Evolutionary conservation across 805 yeast species (phyloP).

Genomic region (Lachancea mirantina): DNA sequence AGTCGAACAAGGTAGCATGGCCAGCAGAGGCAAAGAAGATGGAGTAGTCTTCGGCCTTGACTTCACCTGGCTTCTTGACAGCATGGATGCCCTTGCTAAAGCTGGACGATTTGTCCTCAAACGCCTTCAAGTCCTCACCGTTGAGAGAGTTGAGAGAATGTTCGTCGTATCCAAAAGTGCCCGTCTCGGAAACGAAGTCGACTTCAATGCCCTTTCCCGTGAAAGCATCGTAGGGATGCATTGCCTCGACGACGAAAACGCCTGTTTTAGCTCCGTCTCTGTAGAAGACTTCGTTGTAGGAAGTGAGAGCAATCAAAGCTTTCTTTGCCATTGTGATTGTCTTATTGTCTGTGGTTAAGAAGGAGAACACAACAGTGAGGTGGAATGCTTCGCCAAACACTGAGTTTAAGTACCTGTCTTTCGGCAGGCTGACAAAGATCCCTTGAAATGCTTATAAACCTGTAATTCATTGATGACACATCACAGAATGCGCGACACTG

Average conservation of each 20-base stretch:
- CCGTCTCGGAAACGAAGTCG: slow-evolving; percentile 52
- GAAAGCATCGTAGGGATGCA: slow-evolving; percentile 50
- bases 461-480: too few relatives aligned
- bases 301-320: slow-evolving; percentile 40
- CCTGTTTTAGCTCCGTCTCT: slow-evolving; percentile 57
- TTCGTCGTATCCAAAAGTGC: slow-evolving; percentile 50
- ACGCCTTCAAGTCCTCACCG: slow-evolving; percentile 39
- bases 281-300: slow-evolving; percentile 42
- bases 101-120: slow-evolving; percentile 34
- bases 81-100: slow-evolving; percentile 35
- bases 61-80: slow-evolving; percentile 42
- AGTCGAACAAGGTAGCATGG: slow-evolving; percentile 55
- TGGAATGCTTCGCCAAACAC: too few relatives aligned
- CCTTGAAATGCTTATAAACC: too few relatives aligned
- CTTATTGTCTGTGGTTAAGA: too few relatives aligned
- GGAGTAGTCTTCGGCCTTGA: slow-evolving; percentile 43
- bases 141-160: slow-evolving; percentile 43
- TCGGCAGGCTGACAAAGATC: too few relatives aligned
- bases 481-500: too few relatives aligned
- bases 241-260: slow-evolving; percentile 49
- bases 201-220: slow-evolving; percentile 44
- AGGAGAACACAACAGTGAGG: too few relatives aligned
- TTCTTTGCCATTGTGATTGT: too few relatives aligned
- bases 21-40: slow-evolving; percentile 61
- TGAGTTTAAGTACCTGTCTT: too few relatives aligned